Conservation (phyloP, 208 protist genomes). For the Trypanosoma mega region DNA sequence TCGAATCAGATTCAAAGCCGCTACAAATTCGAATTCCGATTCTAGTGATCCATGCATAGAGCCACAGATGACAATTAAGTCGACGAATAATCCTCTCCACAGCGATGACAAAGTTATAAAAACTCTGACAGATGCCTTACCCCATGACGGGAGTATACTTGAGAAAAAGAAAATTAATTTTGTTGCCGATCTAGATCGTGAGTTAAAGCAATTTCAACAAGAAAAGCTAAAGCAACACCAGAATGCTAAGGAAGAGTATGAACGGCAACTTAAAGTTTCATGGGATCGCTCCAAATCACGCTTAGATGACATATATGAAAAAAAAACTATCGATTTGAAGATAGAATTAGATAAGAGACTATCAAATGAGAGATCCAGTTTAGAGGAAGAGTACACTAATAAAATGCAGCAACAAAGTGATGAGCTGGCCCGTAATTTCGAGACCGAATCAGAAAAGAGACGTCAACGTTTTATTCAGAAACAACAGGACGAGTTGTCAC, state of each 20-base stretch:
- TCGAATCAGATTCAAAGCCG: constrained; percentile 10
- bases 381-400: constrained; percentile 16
- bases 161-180: not conserved
- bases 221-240: constrained; percentile 20
- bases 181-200: not conserved
- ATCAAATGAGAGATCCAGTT: constrained; percentile 11
- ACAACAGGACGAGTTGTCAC: constrained; percentile 16
- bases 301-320: constrained; percentile 21
- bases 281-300: constrained; percentile 1
- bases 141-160: not conserved
- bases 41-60: constrained; percentile 1
- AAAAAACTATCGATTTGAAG: constrained; percentile 25
- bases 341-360: constrained; percentile 32
- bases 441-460: constrained; percentile 17
- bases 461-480: constrained; percentile 17
- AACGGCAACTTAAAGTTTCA: constrained; percentile 15
- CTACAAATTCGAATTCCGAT: constrained; percentile 10
- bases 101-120: constrained; percentile 4
- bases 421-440: constrained; percentile 22
- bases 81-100: not conserved
- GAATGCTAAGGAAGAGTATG: constrained; percentile 18
- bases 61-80: not conserved
- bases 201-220: constrained; percentile 12
- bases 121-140: not conserved
- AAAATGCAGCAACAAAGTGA: constrained; percentile 18